Evolutionary conservation across 305 asterid genomes (phyloP), one percentile per base, ranked within the genome.

Genomic region (Fraxinus platypoda): DNA sequence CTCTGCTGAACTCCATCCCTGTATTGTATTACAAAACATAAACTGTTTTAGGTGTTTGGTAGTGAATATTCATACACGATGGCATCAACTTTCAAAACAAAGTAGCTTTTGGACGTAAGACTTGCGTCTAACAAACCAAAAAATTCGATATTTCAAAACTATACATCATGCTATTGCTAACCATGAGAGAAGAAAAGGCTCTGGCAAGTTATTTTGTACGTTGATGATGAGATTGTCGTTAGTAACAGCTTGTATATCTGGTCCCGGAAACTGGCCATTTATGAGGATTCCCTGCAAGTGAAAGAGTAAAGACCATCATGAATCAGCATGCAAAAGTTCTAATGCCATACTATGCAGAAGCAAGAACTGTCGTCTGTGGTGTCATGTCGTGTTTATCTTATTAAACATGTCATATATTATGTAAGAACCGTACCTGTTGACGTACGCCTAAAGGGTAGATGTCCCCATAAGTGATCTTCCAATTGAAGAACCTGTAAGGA

Each of bases 121-220:
- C 12, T 37, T 37, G 12, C 12, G 28, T 3, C 68, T 19, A 57
- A 57, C 68, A 57, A 34, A 83, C 81, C 17, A 43, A 5, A 12
- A 43, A 43, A 43, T 12, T 43, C n/a, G 5, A 43, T 43, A 43
- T 41, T 35, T 35, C 41, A 35, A 35, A 35, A 35, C 41, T 35
- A 35, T 35, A 35, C 9, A 35, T 35, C 41, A 35, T 35, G 8
- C 41, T 11, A 46, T 46, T 0, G 57, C 59, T 66, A 52, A 93
- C 97, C 97, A 94, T 15, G 98, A 91, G 49, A 94, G 84, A 78
- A 92, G 97, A 84, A 94, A 94, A 8, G 98, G 97, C 23, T 94
- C 93, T 0, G 90, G 91, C 90, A 94, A 84, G 81, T 87, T 54
- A 82, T 94, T 94, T 49, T 66, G 75, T 9, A 94, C 98, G 15